Percentiles rank a stretch among this genome's conserved stretches.
Evolutionary conservation across 2,329 filamentous ascomycete species (phyloP).

Genomic region (Elsinoe arachidis): DNA sequence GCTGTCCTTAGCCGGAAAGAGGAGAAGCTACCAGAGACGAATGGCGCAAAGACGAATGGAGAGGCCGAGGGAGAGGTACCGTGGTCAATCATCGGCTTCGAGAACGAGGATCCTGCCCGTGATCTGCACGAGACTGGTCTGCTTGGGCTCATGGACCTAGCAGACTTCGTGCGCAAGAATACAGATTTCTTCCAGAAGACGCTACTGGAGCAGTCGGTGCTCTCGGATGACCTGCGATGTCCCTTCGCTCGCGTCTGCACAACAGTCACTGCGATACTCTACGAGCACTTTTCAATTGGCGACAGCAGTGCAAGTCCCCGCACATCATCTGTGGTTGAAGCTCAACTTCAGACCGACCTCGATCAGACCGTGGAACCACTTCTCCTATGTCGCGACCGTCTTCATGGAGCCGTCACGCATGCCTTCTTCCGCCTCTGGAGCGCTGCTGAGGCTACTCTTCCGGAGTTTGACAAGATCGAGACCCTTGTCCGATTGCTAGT

Average conservation of each 20-base stretch:
- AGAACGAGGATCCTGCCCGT: constrained; percentile 73
- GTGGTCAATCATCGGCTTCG: constrained; percentile 86
- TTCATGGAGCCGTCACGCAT: constrained; percentile 78
- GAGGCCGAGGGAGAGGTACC: constrained; percentile 59
- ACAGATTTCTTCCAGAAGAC: constrained; percentile 90
- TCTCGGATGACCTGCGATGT: constrained; percentile 63
- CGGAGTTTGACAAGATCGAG: constrained; percentile 87
- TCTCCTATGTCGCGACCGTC: constrained; percentile 81
- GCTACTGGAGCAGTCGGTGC: constrained; percentile 75
- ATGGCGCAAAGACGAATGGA: constrained; percentile 18
- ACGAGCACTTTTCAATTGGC: constrained; percentile 93
- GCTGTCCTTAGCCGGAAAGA: neutral
- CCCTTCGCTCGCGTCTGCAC: constrained; percentile 81
- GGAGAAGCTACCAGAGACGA: constrained; percentile 48
- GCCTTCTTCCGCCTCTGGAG: constrained; percentile 93
- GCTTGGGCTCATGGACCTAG: constrained; percentile 93
- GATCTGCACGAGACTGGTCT: constrained; percentile 85
- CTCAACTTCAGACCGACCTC: constrained; percentile 64
- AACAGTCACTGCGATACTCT: constrained; percentile 77
- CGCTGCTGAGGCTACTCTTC: constrained; percentile 69
- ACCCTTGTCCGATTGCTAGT: constrained; percentile 84
- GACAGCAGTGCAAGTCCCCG: constrained; percentile 17
- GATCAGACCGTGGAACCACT: constrained; percentile 82
- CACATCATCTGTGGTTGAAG: constrained; percentile 38
- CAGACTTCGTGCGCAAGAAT: constrained; percentile 85